Percentiles rank a stretch among this genome's conserved stretches.
Conservation (phyloP, 2,329 filamentous ascomycete species). For the Calonectria henricotiae region DNA sequence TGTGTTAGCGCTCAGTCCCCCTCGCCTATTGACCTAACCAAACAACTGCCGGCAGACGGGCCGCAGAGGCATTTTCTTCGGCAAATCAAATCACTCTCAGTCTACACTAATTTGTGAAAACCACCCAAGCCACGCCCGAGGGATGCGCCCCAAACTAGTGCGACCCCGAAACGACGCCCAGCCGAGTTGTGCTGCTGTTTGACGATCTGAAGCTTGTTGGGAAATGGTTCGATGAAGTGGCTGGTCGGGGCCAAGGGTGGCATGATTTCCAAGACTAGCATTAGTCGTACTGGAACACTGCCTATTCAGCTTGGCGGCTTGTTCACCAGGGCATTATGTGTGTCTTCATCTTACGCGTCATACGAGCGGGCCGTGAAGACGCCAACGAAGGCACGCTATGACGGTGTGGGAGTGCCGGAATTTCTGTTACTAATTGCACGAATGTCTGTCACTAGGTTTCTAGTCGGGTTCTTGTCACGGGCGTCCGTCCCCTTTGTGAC, state of each 20-base stretch:
- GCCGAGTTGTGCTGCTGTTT: background rate
- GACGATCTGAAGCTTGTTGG: background rate
- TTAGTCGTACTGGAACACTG: background rate
- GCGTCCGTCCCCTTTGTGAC: background rate
- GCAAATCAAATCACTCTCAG: background rate
- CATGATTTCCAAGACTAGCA: background rate
- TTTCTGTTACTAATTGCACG: background rate
- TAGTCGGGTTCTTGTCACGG: background rate
- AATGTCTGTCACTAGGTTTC: background rate
- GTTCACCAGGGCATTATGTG: background rate
- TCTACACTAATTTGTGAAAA: background rate
- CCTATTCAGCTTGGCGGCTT: background rate
- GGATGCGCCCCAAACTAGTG: background rate
- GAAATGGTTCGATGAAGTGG: conserved; percentile 4
- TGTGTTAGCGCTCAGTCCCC: background rate
- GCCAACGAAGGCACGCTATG: background rate
- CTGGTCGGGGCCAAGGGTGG: background rate
- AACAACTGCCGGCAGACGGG: background rate
- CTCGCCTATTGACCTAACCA: background rate
- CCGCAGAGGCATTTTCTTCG: background rate
- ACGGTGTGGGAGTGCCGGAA: background rate
- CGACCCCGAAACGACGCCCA: background rate
- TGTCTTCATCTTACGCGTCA: background rate
- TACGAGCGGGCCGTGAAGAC: background rate
- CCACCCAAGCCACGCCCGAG: background rate